Conservation (phyloP, 106 monocot genomes). For the Gastrodia elata region DNA sequence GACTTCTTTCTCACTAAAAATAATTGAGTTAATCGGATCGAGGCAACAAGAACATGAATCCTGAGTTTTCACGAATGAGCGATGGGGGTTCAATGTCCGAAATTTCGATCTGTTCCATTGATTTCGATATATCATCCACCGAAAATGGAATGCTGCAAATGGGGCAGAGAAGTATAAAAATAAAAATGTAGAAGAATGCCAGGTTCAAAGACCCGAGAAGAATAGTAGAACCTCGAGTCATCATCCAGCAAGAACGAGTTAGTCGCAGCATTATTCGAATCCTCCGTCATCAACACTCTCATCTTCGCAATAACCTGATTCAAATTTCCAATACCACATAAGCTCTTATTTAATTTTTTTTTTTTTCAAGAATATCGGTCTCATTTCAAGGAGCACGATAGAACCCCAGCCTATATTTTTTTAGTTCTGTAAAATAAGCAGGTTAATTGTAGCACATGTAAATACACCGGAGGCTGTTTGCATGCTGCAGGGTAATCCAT, state of each 20-base stretch:
- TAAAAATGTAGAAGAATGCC: not conserved
- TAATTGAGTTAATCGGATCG: constrained; percentile 37
- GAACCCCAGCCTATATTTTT: too few species aligned
- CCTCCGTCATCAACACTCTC: constrained; percentile 94
- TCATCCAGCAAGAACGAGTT: constrained; percentile 97
- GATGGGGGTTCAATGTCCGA: constrained; percentile 85
- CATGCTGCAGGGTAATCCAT: too few species aligned
- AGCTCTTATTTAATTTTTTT: not conserved
- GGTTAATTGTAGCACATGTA: too few species aligned
- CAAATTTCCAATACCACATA: not conserved
- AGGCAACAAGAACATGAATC: constrained; percentile 85
- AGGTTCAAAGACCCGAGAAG: not conserved
- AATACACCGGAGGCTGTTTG: too few species aligned
- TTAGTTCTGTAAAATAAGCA: too few species aligned
- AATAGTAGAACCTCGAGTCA: constrained; percentile 67
- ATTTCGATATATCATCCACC: constrained; percentile 95
- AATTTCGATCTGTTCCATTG: constrained; percentile 93
- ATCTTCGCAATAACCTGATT: constrained; percentile 89
- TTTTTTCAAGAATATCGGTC: too few species aligned
- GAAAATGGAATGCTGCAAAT: constrained; percentile 93
- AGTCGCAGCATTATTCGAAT: constrained; percentile 89
- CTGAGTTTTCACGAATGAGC: constrained; percentile 82
- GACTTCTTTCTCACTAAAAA: not conserved
- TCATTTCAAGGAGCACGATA: too few species aligned
- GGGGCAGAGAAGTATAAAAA: not conserved